Percentiles rank a stretch among this genome's conserved stretches.
Conservation (phyloP, 352 stramenopile species). For the Globisporangium uncinulatum region DNA sequence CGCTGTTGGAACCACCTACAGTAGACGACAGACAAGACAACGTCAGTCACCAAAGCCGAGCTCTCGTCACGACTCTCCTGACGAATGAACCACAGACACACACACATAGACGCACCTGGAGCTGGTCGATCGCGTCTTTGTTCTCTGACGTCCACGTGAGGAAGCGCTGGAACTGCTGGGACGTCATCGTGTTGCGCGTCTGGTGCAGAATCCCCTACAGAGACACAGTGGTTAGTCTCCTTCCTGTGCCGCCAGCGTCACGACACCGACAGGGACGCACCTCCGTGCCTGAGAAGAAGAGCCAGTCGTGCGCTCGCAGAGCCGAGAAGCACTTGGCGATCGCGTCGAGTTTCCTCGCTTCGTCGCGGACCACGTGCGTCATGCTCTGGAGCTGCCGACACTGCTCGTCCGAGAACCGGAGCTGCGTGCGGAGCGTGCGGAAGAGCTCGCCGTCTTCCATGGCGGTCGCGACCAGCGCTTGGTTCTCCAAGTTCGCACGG, state of each 20-base stretch:
- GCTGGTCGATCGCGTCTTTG: constrained; percentile 54
- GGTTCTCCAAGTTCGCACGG: constrained; percentile 77
- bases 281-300: constrained; percentile 82
- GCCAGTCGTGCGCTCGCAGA: constrained; percentile 77
- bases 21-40: background rate
- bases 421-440: constrained; percentile 35
- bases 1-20: constrained; percentile 41
- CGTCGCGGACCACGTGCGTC: constrained; percentile 40
- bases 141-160: constrained; percentile 78
- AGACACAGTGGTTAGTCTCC: background rate
- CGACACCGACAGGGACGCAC: constrained; percentile 20
- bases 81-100: too few relatives aligned
- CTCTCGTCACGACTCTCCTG: background rate
- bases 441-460: constrained; percentile 62
- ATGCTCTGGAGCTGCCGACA: constrained; percentile 51
- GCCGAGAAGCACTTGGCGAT: constrained; percentile 86
- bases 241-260: background rate
- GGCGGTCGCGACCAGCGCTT: constrained; percentile 60
- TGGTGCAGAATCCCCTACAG: constrained; percentile 69
- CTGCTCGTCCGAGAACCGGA: constrained; percentile 69
- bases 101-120: constrained; percentile 34
- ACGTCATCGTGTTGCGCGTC: constrained; percentile 70
- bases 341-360: constrained; percentile 68
- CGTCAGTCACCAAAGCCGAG: background rate
- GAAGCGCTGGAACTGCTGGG: constrained; percentile 81